phyloP scores from a whole-genome alignment of 345 rosid species.

The Linum trigynum region DNA sequence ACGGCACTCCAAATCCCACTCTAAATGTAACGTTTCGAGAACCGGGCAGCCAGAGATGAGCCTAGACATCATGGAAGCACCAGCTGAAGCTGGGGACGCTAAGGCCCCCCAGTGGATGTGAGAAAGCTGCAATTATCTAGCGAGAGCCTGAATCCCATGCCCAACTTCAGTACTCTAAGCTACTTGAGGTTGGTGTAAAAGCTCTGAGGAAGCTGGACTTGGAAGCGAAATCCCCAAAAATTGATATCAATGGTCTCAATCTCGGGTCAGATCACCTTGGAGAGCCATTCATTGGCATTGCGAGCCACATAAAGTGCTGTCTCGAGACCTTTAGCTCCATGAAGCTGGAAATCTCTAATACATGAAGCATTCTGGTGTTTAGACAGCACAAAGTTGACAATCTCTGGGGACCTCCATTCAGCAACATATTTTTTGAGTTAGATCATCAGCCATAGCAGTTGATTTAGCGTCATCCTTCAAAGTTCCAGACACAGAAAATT shows the following conservation, averaged over 20 bases:
- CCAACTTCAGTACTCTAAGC: neutral
- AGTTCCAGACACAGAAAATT: neutral
- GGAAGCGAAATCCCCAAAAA: neutral
- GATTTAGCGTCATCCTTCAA: neutral
- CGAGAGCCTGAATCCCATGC: neutral
- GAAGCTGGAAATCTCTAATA: neutral
- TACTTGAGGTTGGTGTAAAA: neutral
- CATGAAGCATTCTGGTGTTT: neutral
- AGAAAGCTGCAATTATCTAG: too few species aligned
- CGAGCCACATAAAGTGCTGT: neutral
- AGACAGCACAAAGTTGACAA: neutral
- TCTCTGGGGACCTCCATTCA: neutral
- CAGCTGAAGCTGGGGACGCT: too few species aligned
- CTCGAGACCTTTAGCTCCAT: neutral
- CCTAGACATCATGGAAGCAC: too few species aligned
- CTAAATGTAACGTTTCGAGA: too few species aligned
- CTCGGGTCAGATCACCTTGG: neutral
- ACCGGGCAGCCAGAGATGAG: too few species aligned
- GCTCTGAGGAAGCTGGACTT: neutral
- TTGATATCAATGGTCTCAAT: neutral
- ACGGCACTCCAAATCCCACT: neutral
- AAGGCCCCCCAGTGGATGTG: too few species aligned
- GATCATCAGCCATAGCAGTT: neutral
- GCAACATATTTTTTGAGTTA: neutral
- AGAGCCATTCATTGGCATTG: neutral